A percentile compares a stretch with the other conserved stretches of the same genome.
Evolutionary conservation across 2,329 filamentous ascomycete species (phyloP).

Genomic region (Myriosclerotinia curreyana): DNA sequence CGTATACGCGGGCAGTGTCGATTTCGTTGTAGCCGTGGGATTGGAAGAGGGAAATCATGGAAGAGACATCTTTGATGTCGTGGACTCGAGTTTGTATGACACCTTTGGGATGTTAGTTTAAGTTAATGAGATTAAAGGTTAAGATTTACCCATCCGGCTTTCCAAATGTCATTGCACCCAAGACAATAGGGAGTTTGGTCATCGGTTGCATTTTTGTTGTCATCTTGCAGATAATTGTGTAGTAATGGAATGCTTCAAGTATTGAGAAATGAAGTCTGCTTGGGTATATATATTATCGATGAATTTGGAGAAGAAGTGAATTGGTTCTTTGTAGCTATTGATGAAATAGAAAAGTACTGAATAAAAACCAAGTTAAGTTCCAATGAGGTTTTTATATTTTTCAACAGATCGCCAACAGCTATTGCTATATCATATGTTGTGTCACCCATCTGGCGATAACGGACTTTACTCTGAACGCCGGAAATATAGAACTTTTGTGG

Average conservation of each 20-base stretch:
- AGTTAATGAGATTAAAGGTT: neutral
- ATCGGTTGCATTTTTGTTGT: constrained; percentile 2
- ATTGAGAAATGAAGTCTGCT: neutral
- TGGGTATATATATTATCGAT: neutral
- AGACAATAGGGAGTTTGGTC: constrained; percentile 24
- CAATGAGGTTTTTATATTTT: neutral
- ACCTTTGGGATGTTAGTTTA: constrained; percentile 22
- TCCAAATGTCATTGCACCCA: constrained; percentile 34
- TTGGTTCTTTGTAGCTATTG: neutral
- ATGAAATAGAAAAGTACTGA: too few species aligned
- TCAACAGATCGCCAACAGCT: too few species aligned
- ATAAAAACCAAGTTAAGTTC: too few species aligned
- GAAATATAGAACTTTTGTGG: neutral
- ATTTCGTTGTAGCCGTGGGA: constrained; percentile 64
- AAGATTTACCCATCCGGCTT: constrained; percentile 13
- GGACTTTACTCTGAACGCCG: neutral
- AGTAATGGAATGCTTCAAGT: neutral
- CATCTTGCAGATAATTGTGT: neutral
- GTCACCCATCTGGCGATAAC: neutral
- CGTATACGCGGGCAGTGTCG: constrained; percentile 65
- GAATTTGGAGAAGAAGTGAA: neutral
- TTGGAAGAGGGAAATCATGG: constrained; percentile 63
- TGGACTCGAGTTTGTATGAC: constrained; percentile 36
- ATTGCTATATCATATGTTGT: neutral
- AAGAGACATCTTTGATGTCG: constrained; percentile 51